Evolutionary conservation across 73 alveolate species (phyloP), one percentile per base, ranked within the genome.

Genomic region (Stentor roeselii): DNA sequence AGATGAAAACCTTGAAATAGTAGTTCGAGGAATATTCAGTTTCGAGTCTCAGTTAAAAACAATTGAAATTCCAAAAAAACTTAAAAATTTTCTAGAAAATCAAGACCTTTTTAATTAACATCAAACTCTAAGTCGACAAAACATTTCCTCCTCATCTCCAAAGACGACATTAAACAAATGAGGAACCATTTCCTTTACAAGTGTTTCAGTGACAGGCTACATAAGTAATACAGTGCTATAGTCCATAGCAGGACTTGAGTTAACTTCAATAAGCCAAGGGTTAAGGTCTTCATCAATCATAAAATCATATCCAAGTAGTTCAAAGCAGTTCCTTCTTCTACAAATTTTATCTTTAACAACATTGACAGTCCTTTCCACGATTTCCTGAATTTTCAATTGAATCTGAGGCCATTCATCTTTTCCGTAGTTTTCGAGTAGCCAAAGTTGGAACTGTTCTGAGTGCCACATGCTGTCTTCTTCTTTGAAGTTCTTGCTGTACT

Each of bases 401-500:
- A 98, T 83, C 31, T 93, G 95, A 40, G 89, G 94, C 93, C 96
- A 98, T 37, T 88, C 95, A 83, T 95, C 99, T 78, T 90, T 87
- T 15, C 98, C 97, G 74, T 92, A 76, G 59, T 90, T 59, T 40
- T 76, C 60, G 94, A 91, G 78, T 88, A 95, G 50, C 88, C 93
- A 31, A 85, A 88, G 83, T 92, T 1, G n/a, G 39, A 76, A 93
- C 78, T 94, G 91, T 30, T 92, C 99, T n/a, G 74, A 75, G 82
- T 83, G 89, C 98, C 98, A 94, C 99, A 98, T 98, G 86, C 96
- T 95, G 27, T 99, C 99, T 76, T 95, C 98, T 35, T 95, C 95
- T 36, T 87, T 90, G 41, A 91, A 91, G 36, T 42, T 80, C 15
- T 60, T 84, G 39, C 91, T 61, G 34, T 89, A 40, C 58, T 84